Evolutionary conservation across 2,329 filamentous ascomycete species (phyloP).

Genomic region (Phaeosphaeria sp.): DNA sequence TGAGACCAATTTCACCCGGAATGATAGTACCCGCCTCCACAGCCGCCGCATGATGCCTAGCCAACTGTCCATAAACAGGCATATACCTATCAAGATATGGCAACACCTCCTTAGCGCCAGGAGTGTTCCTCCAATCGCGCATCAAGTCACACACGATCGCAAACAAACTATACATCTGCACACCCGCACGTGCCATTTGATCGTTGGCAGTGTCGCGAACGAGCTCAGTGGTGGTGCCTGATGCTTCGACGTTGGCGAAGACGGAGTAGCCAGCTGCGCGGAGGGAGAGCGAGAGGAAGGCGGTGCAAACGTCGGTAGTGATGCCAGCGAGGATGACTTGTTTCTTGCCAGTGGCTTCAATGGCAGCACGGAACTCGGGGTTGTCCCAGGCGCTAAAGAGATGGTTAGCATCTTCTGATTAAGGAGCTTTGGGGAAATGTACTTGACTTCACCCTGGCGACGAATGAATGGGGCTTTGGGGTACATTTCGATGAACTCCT

Average conservation of each 20-base stretch:
- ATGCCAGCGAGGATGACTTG: conserved; percentile 78
- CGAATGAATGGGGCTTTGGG: conserved; percentile 70
- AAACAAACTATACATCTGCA: conserved; percentile 69
- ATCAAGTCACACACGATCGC: conserved; percentile 72
- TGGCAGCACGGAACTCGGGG: conserved; percentile 68
- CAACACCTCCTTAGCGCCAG: conserved; percentile 61
- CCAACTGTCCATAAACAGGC: conserved; percentile 70
- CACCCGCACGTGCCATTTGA: conserved; percentile 71
- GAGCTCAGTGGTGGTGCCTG: conserved; percentile 68
- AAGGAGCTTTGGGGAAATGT: conserved; percentile 7
- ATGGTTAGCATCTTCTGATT: conserved; percentile 4
- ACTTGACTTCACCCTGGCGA: conserved; percentile 74
- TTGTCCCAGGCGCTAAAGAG: conserved; percentile 71
- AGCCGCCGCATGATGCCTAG: conserved; percentile 67
- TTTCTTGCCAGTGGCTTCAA: conserved; percentile 69
- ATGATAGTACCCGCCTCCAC: conserved; percentile 65
- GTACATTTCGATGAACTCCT: conserved; percentile 73
- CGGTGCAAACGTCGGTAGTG: conserved; percentile 76
- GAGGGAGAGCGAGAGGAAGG: conserved; percentile 76
- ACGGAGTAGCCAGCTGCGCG: conserved; percentile 75
- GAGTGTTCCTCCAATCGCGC: conserved; percentile 70
- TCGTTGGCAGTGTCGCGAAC: conserved; percentile 70
- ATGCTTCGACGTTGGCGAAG: conserved; percentile 75
- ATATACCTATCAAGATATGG: conserved; percentile 70
- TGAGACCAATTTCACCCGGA: conserved; percentile 59